Evolutionary conservation across 2,329 filamentous ascomycete species (phyloP).

Genomic region (Fusarium gaditjirri): DNA sequence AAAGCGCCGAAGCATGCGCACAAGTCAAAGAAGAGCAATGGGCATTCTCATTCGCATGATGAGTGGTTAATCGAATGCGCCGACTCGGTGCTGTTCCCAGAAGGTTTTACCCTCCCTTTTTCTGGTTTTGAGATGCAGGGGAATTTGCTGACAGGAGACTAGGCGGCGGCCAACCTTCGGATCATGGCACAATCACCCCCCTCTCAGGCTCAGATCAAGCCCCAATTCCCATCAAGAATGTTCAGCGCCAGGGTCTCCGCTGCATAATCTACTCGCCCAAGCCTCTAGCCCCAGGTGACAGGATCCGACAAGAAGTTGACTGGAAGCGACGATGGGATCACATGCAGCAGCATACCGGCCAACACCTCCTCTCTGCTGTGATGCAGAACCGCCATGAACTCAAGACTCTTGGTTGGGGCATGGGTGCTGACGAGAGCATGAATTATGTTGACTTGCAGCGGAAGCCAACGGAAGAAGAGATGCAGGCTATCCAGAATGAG

Average conservation of each 20-base stretch:
- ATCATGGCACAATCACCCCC: conserved; percentile 41
- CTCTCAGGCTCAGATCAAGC: conserved; percentile 12
- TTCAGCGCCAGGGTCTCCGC: conserved; percentile 44
- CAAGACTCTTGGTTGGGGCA: conserved; percentile 47
- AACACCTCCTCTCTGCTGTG: conserved; percentile 47
- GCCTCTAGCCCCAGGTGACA: conserved; percentile 29
- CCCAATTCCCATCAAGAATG: conserved; percentile 37
- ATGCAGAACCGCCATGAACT: conserved; percentile 43
- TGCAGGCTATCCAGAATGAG: conserved; percentile 39
- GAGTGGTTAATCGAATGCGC: conserved; percentile 47
- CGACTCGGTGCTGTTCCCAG: conserved; percentile 47
- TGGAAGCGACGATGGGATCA: conserved; percentile 48
- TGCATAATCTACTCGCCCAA: conserved; percentile 40
- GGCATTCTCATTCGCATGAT: conserved; percentile 31
- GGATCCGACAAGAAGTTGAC: conserved; percentile 44
- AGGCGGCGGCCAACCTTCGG: conserved; percentile 49
- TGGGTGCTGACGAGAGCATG: conserved; percentile 43
- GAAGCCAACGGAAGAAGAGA: conserved; percentile 40
- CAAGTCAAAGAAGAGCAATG: conserved; percentile 39
- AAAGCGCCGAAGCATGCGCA: conserved; percentile 31
- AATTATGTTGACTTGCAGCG: conserved; percentile 48
- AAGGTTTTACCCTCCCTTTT: conserved; percentile 23
- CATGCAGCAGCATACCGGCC: conserved; percentile 50
- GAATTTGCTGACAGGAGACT: background rate
- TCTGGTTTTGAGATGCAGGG: fast-evolving